phyloP scores from a whole-genome alignment of 495 filamentous ascomycete species.

The Penicillium cataractarum region DNA sequence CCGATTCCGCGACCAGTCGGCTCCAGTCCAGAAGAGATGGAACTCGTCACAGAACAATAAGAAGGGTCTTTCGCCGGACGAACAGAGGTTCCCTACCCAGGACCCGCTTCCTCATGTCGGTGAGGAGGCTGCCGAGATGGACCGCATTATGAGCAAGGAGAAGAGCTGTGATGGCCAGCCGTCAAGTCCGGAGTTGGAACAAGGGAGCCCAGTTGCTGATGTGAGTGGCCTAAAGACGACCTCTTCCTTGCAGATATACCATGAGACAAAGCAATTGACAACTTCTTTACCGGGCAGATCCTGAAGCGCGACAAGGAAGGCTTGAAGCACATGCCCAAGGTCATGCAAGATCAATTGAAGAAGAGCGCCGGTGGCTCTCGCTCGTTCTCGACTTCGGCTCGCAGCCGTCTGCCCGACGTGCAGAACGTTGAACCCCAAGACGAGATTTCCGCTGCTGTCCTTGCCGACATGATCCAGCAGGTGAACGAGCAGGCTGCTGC shows the following conservation, averaged over 20 bases:
- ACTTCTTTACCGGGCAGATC: conserved; percentile 48
- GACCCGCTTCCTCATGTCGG: conserved; percentile 63
- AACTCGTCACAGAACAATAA: conserved; percentile 49
- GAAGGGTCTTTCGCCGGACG: conserved; percentile 42
- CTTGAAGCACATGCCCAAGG: conserved; percentile 66
- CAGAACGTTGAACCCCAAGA: conserved; percentile 18
- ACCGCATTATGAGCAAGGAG: conserved; percentile 50
- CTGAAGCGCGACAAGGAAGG: conserved; percentile 65
- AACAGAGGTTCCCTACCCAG: conserved; percentile 53
- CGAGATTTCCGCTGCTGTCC: conserved; percentile 37
- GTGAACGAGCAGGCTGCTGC: conserved; percentile 38
- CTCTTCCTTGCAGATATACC: not conserved
- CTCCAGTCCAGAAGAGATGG: conserved; percentile 35
- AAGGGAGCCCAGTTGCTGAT: conserved; percentile 68
- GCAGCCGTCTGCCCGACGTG: conserved; percentile 38
- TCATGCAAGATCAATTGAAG: conserved; percentile 63
- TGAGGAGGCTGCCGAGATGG: conserved; percentile 64
- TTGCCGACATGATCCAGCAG: conserved; percentile 45
- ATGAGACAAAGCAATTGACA: not conserved
- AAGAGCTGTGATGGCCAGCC: conserved; percentile 47
- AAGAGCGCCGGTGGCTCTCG: conserved; percentile 47
- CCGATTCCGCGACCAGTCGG: conserved; percentile 29
- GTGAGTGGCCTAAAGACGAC: conserved; percentile 40
- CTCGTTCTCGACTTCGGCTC: conserved; percentile 61
- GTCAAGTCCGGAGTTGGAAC: conserved; percentile 64